Conservation (phyloP, 2,329 filamentous ascomycete genomes). For the Talaromyces sp. region DNA sequence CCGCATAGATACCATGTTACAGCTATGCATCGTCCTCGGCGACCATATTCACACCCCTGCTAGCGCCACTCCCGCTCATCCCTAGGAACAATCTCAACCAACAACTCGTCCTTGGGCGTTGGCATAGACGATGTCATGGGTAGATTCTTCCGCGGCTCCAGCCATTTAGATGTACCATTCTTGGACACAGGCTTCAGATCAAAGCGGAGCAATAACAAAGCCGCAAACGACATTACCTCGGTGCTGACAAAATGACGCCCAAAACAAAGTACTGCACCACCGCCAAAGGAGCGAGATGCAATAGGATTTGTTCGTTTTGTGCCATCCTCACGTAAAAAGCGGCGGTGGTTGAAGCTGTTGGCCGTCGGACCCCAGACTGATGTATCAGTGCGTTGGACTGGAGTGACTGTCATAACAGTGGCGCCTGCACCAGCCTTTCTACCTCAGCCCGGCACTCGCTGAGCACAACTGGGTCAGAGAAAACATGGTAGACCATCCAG, state of each 20-base stretch:
- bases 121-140: slow-evolving; percentile 9
- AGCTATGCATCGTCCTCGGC: neutral
- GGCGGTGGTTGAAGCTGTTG: slow-evolving; percentile 6
- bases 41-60: neutral
- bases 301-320: neutral
- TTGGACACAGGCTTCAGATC: slow-evolving; percentile 10
- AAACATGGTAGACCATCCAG: slow-evolving; percentile 7
- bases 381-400: neutral
- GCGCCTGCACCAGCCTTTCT: neutral
- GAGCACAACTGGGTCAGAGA: slow-evolving; percentile 2
- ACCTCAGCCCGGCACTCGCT: neutral
- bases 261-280: neutral
- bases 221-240: slow-evolving; percentile 2
- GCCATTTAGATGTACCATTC: neutral
- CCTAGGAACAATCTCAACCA: slow-evolving; percentile 5
- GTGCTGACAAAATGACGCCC: slow-evolving; percentile 2
- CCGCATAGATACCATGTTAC: neutral
- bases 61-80: neutral
- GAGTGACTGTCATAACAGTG: neutral
- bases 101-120: neutral
- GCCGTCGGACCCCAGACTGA: slow-evolving; percentile 3
- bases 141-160: slow-evolving; percentile 2
- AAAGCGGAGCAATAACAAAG: slow-evolving; percentile 7
- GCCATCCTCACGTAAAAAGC: neutral
- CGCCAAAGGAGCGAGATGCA: neutral